Percentiles rank a stretch among this genome's conserved stretches.
phyloP scores from a whole-genome alignment of 768 basidiomycete species.

The Pulveroboletus sp. region DNA sequence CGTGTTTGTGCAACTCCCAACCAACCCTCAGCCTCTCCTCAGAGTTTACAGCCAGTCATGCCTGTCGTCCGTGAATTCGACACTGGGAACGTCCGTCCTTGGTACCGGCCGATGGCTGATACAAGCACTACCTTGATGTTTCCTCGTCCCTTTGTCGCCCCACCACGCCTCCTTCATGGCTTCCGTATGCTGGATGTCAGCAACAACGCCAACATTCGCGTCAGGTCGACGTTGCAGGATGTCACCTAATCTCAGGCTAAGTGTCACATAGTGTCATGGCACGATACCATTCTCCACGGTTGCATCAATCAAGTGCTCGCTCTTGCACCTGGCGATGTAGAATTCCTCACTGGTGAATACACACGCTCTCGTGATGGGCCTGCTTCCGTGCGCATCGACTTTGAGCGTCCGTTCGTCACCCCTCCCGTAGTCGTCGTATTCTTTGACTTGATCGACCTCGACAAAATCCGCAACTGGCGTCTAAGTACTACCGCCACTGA shows the following conservation, averaged over 20 bases:
- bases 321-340: constrained; percentile 8
- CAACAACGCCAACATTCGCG: constrained; percentile 8
- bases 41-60: constrained; percentile 1
- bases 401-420: constrained; percentile 13
- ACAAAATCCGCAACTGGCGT: constrained; percentile 4
- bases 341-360: constrained; percentile 14
- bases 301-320: background rate
- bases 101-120: background rate
- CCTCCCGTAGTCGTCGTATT: constrained; percentile 14
- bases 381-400: constrained; percentile 3
- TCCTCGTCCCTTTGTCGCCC: constrained; percentile 11
- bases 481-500: constrained; percentile 2
- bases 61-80: constrained; percentile 13
- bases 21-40: background rate
- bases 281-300: background rate
- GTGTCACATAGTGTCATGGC: constrained; percentile 7
- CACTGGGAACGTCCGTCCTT: constrained; percentile 1
- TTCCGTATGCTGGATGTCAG: constrained; percentile 6
- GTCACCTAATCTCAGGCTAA: constrained; percentile 1
- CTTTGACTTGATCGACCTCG: constrained; percentile 13
- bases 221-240: constrained; percentile 5
- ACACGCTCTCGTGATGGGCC: background rate
- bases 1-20: too few relatives aligned
- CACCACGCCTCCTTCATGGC: constrained; percentile 17
- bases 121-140: constrained; percentile 8